These are phyloP conservation scores for Serpula lacrymans DNA, from an alignment of 768 basidiomycete species.

Conservation along the genomic window DNA sequence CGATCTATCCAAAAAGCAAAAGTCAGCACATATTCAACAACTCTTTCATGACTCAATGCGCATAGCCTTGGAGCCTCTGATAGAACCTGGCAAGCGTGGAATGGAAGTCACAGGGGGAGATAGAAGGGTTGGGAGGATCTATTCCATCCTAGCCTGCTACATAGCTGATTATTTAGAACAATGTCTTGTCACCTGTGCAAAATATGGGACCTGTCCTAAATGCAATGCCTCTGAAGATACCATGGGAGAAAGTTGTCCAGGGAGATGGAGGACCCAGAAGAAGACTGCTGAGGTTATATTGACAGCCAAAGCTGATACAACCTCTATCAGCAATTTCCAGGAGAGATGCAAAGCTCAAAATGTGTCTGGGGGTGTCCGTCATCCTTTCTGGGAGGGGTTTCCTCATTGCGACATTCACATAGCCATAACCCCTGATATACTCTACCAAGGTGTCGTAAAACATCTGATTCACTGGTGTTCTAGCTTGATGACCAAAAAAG, in stretches of 20 bases:
- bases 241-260: no score
- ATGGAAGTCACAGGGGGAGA: constrained; percentile 9
- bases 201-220: constrained; percentile 9
- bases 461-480: constrained; percentile 20
- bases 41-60: constrained; percentile 33
- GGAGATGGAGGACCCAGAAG: no score
- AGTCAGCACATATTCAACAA: no score
- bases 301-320: no score
- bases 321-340: no score
- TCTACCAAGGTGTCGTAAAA: constrained; percentile 46
- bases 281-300: no score
- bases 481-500: constrained; percentile 14
- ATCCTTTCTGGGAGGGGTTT: no score
- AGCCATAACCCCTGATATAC: constrained; percentile 35
- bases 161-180: constrained; percentile 14
- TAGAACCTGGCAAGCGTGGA: constrained; percentile 9
- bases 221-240: no score
- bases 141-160: constrained; percentile 12
- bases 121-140: constrained; percentile 1
- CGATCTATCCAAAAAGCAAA: no score
- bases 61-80: constrained; percentile 7
- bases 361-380: no score
- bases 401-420: constrained; percentile 37
- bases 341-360: no score
- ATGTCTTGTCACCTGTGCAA: constrained; percentile 10